Percentiles rank a stretch among this genome's conserved stretches.
phyloP scores from a whole-genome alignment of 208 protist species.

The Naegleria gruberi region DNA sequence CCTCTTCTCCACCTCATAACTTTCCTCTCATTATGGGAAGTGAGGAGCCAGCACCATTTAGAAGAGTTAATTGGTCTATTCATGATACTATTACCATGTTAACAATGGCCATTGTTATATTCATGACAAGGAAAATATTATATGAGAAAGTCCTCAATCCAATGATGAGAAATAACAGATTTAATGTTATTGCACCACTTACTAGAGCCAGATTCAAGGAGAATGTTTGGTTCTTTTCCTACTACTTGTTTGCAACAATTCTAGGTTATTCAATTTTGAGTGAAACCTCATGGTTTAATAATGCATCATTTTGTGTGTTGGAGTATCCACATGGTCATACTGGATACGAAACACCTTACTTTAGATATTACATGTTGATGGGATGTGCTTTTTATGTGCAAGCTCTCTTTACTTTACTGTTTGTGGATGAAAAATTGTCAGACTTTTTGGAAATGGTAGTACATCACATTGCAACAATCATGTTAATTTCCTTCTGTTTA shows the following conservation, averaged over 20 bases:
- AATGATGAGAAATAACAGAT: background rate
- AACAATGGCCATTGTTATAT: background rate
- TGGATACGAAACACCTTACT: background rate
- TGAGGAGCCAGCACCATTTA: background rate
- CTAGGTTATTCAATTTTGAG: background rate
- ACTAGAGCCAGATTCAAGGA: background rate
- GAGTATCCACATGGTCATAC: background rate
- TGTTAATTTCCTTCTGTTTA: background rate
- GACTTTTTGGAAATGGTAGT: conserved; percentile 4
- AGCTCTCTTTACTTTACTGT: background rate
- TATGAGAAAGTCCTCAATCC: background rate
- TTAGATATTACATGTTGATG: background rate
- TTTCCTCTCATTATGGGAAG: background rate
- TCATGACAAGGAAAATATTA: background rate
- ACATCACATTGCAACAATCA: background rate
- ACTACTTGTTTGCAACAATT: background rate
- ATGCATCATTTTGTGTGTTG: background rate
- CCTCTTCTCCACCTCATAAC: background rate
- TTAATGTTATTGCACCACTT: background rate
- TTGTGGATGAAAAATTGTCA: background rate
- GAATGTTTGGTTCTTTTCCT: background rate
- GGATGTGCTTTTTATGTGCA: background rate
- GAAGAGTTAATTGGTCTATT: background rate
- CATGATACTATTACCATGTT: background rate
- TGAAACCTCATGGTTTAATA: background rate